Conservation (phyloP, 1,284 basidiomycete species). For the Crepidotus sp. region DNA sequence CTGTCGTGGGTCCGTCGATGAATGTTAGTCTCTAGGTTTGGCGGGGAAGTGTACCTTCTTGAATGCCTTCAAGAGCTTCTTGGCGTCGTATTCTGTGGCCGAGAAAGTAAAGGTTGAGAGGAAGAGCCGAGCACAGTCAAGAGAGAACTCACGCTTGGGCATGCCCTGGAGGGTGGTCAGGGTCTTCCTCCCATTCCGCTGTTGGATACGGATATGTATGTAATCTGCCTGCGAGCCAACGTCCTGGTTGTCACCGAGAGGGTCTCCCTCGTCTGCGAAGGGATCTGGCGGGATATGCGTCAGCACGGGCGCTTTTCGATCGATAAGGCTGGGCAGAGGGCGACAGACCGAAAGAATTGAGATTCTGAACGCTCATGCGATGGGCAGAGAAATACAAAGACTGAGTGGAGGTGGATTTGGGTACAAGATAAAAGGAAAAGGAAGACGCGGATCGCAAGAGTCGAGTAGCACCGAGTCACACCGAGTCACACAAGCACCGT, state of each 20-base stretch:
- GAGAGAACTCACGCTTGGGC: conserved; percentile 63
- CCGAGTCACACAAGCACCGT: background rate
- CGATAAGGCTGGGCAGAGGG: conserved; percentile 8
- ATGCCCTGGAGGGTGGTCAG: conserved; percentile 97
- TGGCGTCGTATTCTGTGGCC: conserved; percentile 88
- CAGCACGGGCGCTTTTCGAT: conserved; percentile 5
- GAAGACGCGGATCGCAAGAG: conserved; percentile 15
- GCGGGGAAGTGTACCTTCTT: conserved; percentile 67
- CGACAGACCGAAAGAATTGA: conserved; percentile 61
- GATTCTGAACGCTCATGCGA: conserved; percentile 91
- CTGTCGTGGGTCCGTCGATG: conserved; percentile 32
- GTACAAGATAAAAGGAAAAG: conserved; percentile 23
- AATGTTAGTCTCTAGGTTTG: background rate
- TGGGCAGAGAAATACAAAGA: conserved; percentile 32
- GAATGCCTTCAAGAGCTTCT: conserved; percentile 98
- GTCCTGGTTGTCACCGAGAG: conserved; percentile 64
- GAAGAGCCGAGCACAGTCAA: conserved; percentile 9
- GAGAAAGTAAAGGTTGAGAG: conserved; percentile 8
- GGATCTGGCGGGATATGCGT: conserved; percentile 53
- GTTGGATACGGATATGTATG: conserved; percentile 96
- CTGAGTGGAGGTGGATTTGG: conserved; percentile 37
- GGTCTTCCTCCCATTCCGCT: conserved; percentile 98
- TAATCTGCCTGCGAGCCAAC: conserved; percentile 81
- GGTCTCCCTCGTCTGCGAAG: conserved; percentile 87
- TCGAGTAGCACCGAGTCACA: conserved; percentile 11